Evolutionary conservation across 2,329 filamentous ascomycete genomes (phyloP).

Genomic region (Fusarium drepaniforme): DNA sequence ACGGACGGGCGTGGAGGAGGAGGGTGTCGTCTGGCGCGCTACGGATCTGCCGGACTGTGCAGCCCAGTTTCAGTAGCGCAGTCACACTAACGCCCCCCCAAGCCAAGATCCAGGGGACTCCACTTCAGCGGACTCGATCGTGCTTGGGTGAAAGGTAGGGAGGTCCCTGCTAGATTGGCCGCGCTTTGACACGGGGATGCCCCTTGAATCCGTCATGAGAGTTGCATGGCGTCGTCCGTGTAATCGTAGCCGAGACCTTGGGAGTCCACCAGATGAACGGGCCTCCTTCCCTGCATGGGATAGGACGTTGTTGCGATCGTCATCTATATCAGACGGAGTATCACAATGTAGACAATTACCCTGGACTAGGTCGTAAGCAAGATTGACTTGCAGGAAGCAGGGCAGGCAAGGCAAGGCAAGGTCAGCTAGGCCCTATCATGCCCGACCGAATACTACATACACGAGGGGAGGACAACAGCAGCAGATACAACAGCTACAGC

Average conservation of each 20-base stretch:
- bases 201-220: conserved; percentile 20
- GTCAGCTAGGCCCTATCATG: background rate
- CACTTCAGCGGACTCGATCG: conserved; percentile 21
- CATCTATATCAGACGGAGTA: background rate
- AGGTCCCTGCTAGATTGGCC: conserved; percentile 28
- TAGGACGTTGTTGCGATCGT: background rate
- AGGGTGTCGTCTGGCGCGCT: conserved; percentile 29
- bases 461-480: background rate
- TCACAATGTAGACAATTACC: background rate
- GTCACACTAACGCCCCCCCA: conserved; percentile 15
- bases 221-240: conserved; percentile 4
- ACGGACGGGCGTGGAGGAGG: conserved; percentile 22
- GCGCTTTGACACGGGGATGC: conserved; percentile 36
- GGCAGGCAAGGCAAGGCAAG: background rate
- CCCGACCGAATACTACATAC: background rate
- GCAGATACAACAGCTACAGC: too few species aligned
- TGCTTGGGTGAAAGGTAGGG: conserved; percentile 12
- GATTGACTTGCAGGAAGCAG: conserved; percentile 1
- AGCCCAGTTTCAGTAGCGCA: conserved; percentile 25
- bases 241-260: conserved; percentile 12
- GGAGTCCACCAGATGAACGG: background rate
- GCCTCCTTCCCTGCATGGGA: conserved; percentile 4
- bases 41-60: conserved; percentile 40
- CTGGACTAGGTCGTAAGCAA: background rate
- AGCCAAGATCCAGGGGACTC: conserved; percentile 25